phyloP scores from a whole-genome alignment of 257 asterid species.

The Ballota nigra region DNA sequence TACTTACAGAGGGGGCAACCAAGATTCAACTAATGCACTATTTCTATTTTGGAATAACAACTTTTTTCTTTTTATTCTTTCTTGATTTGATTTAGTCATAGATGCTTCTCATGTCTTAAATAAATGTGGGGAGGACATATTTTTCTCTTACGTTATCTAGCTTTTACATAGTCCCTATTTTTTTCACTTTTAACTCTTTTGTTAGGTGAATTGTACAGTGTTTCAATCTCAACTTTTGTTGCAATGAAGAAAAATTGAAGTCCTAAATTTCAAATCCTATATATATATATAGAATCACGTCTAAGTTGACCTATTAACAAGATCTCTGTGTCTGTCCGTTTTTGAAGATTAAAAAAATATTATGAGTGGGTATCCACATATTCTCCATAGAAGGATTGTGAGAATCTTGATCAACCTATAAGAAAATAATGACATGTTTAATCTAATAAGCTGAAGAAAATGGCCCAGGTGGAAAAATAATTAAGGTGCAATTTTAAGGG shows the following conservation, averaged over 20 bases:
- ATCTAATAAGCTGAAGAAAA: slow-evolving; percentile 25
- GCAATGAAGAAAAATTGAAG: neutral
- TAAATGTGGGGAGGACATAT: slow-evolving; percentile 11
- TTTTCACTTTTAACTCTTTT: neutral
- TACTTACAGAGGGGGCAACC: neutral
- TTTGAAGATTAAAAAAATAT: no score
- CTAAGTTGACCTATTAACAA: neutral
- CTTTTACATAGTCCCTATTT: neutral
- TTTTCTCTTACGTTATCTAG: slow-evolving; percentile 20
- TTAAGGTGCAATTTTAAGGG: neutral
- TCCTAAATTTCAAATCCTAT: neutral
- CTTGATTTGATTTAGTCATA: slow-evolving; percentile 28
- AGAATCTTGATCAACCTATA: slow-evolving; percentile 53
- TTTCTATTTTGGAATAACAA: slow-evolving; percentile 2
- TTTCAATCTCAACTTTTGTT: neutral
- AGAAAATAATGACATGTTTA: slow-evolving; percentile 23
- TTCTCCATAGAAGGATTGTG: slow-evolving; percentile 32
- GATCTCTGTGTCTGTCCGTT: neutral
- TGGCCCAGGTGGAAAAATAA: slow-evolving; percentile 36
- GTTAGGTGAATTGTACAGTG: neutral
- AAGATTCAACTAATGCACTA: neutral
- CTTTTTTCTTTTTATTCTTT: neutral
- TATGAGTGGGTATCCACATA: slow-evolving; percentile 55
- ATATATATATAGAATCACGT: neutral
- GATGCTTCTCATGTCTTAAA: slow-evolving; percentile 30